Conservation (phyloP, 2,329 filamentous ascomycete genomes). For the Fusarium tanahbumbuense region DNA sequence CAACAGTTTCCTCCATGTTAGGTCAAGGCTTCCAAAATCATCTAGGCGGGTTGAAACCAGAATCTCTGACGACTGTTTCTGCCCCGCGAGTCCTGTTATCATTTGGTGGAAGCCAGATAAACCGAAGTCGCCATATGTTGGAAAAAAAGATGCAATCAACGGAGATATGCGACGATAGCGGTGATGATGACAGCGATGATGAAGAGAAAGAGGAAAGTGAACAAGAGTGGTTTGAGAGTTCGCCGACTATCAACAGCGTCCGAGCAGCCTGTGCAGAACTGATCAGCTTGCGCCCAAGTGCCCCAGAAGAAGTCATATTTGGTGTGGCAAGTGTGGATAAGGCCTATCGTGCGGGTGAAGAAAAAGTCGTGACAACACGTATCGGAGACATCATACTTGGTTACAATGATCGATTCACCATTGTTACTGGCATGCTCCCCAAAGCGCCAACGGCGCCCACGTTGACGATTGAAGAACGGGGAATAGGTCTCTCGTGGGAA, state of each 20-base stretch:
- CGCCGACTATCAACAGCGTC: not conserved
- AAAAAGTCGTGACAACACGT: not conserved
- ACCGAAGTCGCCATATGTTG: not conserved
- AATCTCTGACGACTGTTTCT: not conserved
- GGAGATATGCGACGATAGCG: not conserved
- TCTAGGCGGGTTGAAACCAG: not conserved
- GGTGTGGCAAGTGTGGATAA: not conserved
- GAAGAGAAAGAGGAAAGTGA: not conserved
- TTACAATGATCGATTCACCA: not conserved
- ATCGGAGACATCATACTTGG: not conserved
- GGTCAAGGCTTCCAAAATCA: not conserved
- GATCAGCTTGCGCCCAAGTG: not conserved
- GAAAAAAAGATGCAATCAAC: not conserved
- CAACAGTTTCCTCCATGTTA: not conserved
- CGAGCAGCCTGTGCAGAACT: not conserved
- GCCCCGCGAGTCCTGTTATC: not conserved
- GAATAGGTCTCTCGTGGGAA: not conserved
- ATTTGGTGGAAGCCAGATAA: not conserved
- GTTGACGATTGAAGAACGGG: not conserved
- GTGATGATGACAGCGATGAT: not conserved
- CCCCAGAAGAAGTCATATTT: not conserved
- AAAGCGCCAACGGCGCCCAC: not conserved
- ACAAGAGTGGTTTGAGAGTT: not conserved
- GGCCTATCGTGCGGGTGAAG: not conserved
- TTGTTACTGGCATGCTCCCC: conserved; percentile 4